Evolutionary conservation across 495 filamentous ascomycete species (phyloP).

Genomic region (Aspergillus affinis): DNA sequence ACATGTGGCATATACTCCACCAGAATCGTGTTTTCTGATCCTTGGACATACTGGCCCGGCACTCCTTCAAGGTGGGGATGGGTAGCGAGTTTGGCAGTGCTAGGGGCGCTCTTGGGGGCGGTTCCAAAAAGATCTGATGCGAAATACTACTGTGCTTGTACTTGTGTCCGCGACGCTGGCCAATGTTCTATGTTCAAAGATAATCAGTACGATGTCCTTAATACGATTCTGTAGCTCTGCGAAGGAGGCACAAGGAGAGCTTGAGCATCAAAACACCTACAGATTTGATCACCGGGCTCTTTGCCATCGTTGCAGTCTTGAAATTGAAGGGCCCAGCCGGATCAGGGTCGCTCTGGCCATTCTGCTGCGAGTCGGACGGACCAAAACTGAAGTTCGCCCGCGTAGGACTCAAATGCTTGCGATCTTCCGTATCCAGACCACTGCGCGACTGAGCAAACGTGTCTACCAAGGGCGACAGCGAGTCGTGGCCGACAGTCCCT

Average conservation of each 20-base stretch:
- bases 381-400: conserved; percentile 44
- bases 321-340: conserved; percentile 82
- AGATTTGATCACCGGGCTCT: conserved; percentile 74
- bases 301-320: conserved; percentile 75
- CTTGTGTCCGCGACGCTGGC: conserved; percentile 91
- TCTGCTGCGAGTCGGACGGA: conserved; percentile 35
- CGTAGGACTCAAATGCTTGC: conserved; percentile 39
- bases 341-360: conserved; percentile 41
- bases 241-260: not conserved
- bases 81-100: conserved; percentile 90
- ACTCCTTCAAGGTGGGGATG: conserved; percentile 87
- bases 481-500: conserved; percentile 52
- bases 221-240: not conserved
- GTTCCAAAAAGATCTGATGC: conserved; percentile 95
- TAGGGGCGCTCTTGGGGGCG: conserved; percentile 82
- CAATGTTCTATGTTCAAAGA: conserved; percentile 60
- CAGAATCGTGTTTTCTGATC: conserved; percentile 78
- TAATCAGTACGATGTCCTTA: conserved; percentile 13
- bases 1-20: conserved; percentile 88
- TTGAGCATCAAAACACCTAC: conserved; percentile 46
- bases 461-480: conserved; percentile 63
- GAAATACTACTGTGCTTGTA: conserved; percentile 98
- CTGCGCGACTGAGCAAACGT: conserved; percentile 38
- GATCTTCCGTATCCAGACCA: conserved; percentile 26
- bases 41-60: conserved; percentile 77